These are phyloP conservation scores for Oemleria cerasiformis DNA, from an alignment of 306 rosid species.

Conservation along the genomic window DNA sequence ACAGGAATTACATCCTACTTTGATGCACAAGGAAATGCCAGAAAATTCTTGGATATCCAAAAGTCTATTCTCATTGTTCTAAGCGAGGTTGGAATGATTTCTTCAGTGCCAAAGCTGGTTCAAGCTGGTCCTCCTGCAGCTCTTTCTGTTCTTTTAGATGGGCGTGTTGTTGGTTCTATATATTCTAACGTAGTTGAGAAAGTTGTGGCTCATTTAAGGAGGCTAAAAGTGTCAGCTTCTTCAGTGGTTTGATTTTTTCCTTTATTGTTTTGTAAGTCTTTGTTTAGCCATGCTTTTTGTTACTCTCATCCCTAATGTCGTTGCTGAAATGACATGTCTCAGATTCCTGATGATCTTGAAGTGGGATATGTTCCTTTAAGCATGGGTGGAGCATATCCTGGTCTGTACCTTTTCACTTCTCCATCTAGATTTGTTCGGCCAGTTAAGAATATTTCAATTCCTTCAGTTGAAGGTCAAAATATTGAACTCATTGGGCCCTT, in stretches of 20 bases:
- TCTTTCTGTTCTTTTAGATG: conserved; percentile 77
- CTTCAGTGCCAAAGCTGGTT: conserved; percentile 58
- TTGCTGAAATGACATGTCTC: conserved; percentile 28
- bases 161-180: conserved; percentile 71
- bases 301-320: conserved; percentile 24
- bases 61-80: conserved; percentile 46
- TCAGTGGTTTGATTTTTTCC: conserved; percentile 49
- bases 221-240: conserved; percentile 61
- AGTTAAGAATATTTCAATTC: conserved; percentile 65
- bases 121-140: conserved; percentile 73
- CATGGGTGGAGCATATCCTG: conserved; percentile 89
- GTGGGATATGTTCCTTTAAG: conserved; percentile 94
- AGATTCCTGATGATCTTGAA: conserved; percentile 90
- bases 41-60: conserved; percentile 56
- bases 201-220: conserved; percentile 72
- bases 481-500: conserved; percentile 92
- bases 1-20: conserved; percentile 82
- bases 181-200: conserved; percentile 70
- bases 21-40: conserved; percentile 67
- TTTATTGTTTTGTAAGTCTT: neutral
- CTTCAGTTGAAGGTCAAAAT: conserved; percentile 47
- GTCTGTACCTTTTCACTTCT: conserved; percentile 70
- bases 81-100: conserved; percentile 62
- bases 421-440: conserved; percentile 92
- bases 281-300: neutral